These are phyloP conservation scores for Neonectria sp. DNA, from an alignment of 2,329 filamentous ascomycete genomes.

Conservation along the genomic window DNA sequence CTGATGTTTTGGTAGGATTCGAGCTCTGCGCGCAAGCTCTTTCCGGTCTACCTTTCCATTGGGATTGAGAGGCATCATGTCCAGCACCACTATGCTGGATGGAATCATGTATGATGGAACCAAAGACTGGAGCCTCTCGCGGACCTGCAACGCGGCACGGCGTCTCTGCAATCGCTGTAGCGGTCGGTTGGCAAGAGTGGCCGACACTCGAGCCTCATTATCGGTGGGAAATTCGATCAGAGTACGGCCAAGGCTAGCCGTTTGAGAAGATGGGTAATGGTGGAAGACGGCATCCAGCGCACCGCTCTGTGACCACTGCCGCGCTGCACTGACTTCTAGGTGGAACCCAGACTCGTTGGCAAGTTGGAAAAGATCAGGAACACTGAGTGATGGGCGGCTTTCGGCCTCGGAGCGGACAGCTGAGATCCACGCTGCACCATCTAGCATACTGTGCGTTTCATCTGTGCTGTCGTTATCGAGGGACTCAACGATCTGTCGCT, in stretches of 20 bases:
- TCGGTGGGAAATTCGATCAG: constrained; percentile 42
- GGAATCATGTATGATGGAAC: constrained; percentile 49
- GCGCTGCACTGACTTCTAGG: constrained; percentile 62
- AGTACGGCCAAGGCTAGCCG: constrained; percentile 29
- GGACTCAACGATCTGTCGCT: constrained; percentile 38
- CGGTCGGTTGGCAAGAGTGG: neutral
- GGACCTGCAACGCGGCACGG: neutral
- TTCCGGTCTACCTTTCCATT: constrained; percentile 46
- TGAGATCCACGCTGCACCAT: constrained; percentile 7
- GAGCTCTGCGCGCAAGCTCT: neutral
- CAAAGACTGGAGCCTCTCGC: neutral
- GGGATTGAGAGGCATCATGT: constrained; percentile 45
- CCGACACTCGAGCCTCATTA: neutral
- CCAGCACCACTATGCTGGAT: constrained; percentile 35
- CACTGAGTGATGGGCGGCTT: constrained; percentile 24
- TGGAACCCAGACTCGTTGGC: constrained; percentile 58
- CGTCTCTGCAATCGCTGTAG: neutral
- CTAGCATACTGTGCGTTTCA: too few species aligned
- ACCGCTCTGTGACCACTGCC: constrained; percentile 50
- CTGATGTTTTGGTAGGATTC: neutral
- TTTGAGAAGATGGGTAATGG: constrained; percentile 49
- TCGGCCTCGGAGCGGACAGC: neutral
- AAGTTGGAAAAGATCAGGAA: constrained; percentile 21
- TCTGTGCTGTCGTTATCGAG: constrained; percentile 9
- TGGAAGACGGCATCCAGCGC: constrained; percentile 50